Conservation (phyloP, 148 eudicot genomes). For the Camellia japonica region DNA sequence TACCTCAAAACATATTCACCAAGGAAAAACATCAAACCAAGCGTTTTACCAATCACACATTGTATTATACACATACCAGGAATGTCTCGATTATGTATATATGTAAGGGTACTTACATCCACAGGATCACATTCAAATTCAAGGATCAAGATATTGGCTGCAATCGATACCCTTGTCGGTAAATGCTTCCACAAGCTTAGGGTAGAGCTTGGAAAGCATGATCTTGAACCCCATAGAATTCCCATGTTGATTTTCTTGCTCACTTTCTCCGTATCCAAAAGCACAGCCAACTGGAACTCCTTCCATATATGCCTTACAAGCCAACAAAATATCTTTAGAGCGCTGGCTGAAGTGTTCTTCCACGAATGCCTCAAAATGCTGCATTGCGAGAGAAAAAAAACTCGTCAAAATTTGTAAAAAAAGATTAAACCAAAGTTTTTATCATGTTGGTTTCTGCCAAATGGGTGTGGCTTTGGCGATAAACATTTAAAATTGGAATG, state of each 20-base stretch:
- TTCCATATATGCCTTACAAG: constrained; percentile 83
- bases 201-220: constrained; percentile 85
- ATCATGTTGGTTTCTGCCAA: background rate
- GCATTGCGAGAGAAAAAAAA: constrained; percentile 16
- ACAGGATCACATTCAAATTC: constrained; percentile 10
- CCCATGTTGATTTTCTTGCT: constrained; percentile 36
- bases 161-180: constrained; percentile 63
- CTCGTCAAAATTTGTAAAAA: constrained; percentile 1
- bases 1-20: background rate
- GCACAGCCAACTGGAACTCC: constrained; percentile 63
- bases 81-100: background rate
- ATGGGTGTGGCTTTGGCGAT: background rate
- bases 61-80: background rate
- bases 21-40: background rate
- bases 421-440: background rate
- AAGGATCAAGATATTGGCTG: constrained; percentile 30
- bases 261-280: constrained; percentile 21
- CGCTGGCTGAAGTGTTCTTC: constrained; percentile 64
- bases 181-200: constrained; percentile 82
- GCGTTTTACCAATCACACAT: background rate
- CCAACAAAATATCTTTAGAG: constrained; percentile 47
- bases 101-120: background rate
- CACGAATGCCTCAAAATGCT: constrained; percentile 85
- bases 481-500: background rate
- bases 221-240: constrained; percentile 89